phyloP scores from a whole-genome alignment of 1,284 basidiomycete species.

The Ceraceosorus bombacis region DNA sequence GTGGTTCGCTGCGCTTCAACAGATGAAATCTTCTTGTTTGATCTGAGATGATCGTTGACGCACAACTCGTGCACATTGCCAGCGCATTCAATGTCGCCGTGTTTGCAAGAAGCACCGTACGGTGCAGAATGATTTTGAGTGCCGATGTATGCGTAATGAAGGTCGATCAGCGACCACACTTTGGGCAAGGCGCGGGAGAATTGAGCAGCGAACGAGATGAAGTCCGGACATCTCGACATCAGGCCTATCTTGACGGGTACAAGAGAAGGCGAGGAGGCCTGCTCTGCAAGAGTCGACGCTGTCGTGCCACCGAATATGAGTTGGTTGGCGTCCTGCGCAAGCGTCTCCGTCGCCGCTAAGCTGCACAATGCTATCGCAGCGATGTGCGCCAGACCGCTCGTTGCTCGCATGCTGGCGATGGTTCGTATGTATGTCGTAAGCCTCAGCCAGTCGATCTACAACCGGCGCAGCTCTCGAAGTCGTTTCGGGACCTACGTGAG shows the following conservation, averaged over 20 bases:
- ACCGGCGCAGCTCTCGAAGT: too few species aligned
- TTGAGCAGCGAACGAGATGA: slow-evolving; percentile 26
- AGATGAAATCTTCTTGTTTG: slow-evolving; percentile 29
- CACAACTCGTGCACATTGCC: slow-evolving; percentile 39
- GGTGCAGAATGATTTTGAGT: slow-evolving; percentile 13
- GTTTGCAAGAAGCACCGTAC: slow-evolving; percentile 26
- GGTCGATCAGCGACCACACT: slow-evolving; percentile 25
- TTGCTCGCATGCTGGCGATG: too few species aligned
- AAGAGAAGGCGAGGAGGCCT: slow-evolving; percentile 8
- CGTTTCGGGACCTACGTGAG: too few species aligned
- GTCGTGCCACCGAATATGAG: too few species aligned
- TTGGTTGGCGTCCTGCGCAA: too few species aligned
- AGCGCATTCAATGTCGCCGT: slow-evolving; percentile 30
- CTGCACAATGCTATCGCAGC: too few species aligned
- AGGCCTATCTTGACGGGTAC: slow-evolving; percentile 30
- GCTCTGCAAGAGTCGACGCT: too few species aligned
- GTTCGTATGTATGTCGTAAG: too few species aligned
- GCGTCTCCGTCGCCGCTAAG: too few species aligned
- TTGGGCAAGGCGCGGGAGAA: slow-evolving; percentile 30
- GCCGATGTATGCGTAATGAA: slow-evolving; percentile 30
- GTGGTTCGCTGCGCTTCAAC: slow-evolving; percentile 29
- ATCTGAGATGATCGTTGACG: slow-evolving; percentile 26
- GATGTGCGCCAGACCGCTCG: too few species aligned
- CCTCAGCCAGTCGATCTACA: too few species aligned
- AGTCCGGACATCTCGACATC: slow-evolving; percentile 35